Conservation (phyloP, 139 green algal genomes). For the Micromonas commoda region DNA sequence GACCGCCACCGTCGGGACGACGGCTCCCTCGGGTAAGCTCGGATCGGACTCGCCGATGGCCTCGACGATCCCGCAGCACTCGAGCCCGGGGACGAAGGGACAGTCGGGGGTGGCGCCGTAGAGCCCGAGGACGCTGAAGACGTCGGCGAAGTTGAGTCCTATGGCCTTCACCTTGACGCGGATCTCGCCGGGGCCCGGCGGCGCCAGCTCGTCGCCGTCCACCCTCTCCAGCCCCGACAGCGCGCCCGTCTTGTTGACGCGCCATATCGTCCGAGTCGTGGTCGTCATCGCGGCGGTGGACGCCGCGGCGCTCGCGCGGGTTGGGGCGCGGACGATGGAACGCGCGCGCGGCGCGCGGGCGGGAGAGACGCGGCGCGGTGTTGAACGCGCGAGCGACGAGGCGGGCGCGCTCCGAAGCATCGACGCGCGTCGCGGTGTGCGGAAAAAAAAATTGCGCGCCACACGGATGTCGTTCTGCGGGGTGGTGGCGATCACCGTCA, state of each 20-base stretch:
- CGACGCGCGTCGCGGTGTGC: no score
- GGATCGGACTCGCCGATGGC: neutral
- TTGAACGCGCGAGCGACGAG: no score
- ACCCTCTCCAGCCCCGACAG: neutral
- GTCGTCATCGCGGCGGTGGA: no score
- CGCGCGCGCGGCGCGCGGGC: no score
- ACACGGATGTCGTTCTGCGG: no score
- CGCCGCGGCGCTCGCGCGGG: no score
- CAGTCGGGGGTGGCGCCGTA: constrained; percentile 43
- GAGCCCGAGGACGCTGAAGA: constrained; percentile 46
- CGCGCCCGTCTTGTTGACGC: neutral
- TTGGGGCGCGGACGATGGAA: no score
- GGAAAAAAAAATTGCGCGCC: no score
- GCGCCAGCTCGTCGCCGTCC: neutral
- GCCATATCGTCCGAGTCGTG: neutral
- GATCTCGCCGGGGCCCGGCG: constrained; percentile 16
- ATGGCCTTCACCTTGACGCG: constrained; percentile 26
- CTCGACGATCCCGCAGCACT: constrained; percentile 35
- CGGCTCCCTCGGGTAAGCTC: neutral
- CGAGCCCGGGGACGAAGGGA: constrained; percentile 39
- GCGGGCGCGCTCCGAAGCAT: no score
- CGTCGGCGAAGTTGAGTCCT: constrained; percentile 48
- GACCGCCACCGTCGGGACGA: neutral
- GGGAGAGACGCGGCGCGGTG: no score
- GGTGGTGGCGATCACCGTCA: no score